Evolutionary conservation across 345 rosid genomes (phyloP).

Genomic region (Trapa bicornis): DNA sequence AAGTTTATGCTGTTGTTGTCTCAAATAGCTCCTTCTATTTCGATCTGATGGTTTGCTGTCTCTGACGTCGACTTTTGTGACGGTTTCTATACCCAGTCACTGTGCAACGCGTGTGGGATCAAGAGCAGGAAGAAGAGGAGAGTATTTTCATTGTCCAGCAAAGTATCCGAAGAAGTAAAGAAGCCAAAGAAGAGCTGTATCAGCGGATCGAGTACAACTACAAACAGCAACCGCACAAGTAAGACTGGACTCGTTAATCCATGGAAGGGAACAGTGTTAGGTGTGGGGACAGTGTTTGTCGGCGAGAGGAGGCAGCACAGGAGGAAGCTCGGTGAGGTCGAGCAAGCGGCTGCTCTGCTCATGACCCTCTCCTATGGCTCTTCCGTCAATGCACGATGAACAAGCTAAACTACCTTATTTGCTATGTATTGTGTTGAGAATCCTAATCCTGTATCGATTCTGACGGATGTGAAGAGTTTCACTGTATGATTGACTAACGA

Average conservation of each 20-base stretch:
- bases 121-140: slow-evolving; percentile 83
- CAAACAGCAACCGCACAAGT: neutral
- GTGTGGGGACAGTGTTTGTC: slow-evolving; percentile 49
- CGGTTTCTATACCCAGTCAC: slow-evolving; percentile 49
- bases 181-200: slow-evolving; percentile 17
- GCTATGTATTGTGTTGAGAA: too few relatives aligned
- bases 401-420: too few relatives aligned
- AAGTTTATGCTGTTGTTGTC: too few relatives aligned
- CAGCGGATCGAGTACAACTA: neutral
- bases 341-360: slow-evolving; percentile 77
- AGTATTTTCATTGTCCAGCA: slow-evolving; percentile 28
- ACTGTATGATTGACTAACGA: too few relatives aligned
- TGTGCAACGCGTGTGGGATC: slow-evolving; percentile 96
- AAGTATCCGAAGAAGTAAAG: slow-evolving; percentile 38
- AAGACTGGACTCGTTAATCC: slow-evolving; percentile 31
- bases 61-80: neutral
- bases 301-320: slow-evolving; percentile 43
- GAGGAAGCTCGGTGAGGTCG: slow-evolving; percentile 67
- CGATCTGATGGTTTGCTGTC: neutral
- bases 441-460: too few relatives aligned
- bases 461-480: too few relatives aligned
- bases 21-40: neutral
- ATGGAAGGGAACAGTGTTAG: slow-evolving; percentile 44
- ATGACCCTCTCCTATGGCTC: slow-evolving; percentile 75
- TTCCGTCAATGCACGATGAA: slow-evolving; percentile 37